Conservation (phyloP, 768 basidiomycete species). For the Mycena rebaudengoi region DNA sequence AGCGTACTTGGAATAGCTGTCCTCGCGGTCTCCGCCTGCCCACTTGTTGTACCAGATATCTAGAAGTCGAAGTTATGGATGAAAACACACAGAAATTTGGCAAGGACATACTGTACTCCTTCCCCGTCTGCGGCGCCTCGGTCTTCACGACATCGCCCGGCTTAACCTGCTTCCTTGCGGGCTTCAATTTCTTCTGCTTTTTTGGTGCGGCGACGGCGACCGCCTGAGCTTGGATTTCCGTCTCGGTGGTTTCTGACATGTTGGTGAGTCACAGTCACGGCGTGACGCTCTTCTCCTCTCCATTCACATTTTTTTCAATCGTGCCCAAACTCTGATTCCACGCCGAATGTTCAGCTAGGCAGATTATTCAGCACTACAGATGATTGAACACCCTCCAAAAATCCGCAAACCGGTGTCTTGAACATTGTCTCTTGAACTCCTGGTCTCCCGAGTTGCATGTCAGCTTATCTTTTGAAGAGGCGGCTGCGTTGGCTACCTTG, state of each 20-base stretch:
- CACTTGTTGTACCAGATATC: slow-evolving; percentile 99
- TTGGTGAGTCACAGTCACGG: background rate
- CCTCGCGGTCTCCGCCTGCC: slow-evolving; percentile 99
- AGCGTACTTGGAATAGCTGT: slow-evolving; percentile 94
- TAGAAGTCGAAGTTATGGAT: slow-evolving; percentile 39
- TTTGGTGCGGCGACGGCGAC: slow-evolving; percentile 31
- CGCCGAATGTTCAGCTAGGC: too few species aligned
- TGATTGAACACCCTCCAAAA: too few species aligned
- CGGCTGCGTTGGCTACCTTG: too few species aligned
- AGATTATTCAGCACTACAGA: too few species aligned
- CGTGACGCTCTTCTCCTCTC: too few species aligned
- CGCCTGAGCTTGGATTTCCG: slow-evolving; percentile 19
- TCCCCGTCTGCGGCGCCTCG: slow-evolving; percentile 90
- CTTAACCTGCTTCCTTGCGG: slow-evolving; percentile 94
- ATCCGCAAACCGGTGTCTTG: too few species aligned
- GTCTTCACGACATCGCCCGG: slow-evolving; percentile 90
- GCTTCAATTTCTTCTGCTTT: slow-evolving; percentile 76
- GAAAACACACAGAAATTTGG: too few species aligned
- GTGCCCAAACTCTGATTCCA: too few species aligned
- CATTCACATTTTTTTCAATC: too few species aligned
- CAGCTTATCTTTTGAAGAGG: too few species aligned
- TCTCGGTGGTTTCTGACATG: slow-evolving; percentile 20
- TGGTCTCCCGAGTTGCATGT: too few species aligned
- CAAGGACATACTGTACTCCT: slow-evolving; percentile 87
- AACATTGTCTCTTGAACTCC: too few species aligned